phyloP scores from a whole-genome alignment of 2,329 filamentous ascomycete genomes.

The Nakataea oryzae region DNA sequence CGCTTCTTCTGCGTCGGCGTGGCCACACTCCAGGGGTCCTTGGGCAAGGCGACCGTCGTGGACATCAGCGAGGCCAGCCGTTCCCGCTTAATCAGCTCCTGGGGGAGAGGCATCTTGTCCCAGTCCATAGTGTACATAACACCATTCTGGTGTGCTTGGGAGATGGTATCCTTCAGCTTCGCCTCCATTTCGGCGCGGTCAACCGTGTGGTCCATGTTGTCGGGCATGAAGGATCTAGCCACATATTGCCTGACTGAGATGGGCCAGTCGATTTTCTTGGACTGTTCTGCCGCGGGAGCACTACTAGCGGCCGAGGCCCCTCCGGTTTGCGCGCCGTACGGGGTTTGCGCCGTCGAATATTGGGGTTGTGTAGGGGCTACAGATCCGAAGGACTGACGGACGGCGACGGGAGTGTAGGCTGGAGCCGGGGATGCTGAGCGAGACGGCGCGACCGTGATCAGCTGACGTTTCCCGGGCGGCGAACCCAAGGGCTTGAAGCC shows the following conservation, averaged over 20 bases:
- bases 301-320: constrained; percentile 6
- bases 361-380: neutral
- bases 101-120: constrained; percentile 73
- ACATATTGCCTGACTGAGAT: constrained; percentile 80
- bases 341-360: constrained; percentile 7
- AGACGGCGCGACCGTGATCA: constrained; percentile 12
- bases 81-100: constrained; percentile 69
- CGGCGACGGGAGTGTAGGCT: constrained; percentile 32
- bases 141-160: constrained; percentile 64
- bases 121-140: constrained; percentile 69
- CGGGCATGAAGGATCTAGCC: constrained; percentile 72
- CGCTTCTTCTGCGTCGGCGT: constrained; percentile 56
- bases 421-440: constrained; percentile 16
- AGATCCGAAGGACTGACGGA: constrained; percentile 24
- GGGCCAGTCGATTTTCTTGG: constrained; percentile 66
- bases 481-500: neutral
- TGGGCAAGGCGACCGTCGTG: neutral
- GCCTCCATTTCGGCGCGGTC: constrained; percentile 63
- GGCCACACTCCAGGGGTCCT: constrained; percentile 5
- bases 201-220: constrained; percentile 56
- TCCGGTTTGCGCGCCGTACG: constrained; percentile 17
- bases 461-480: neutral
- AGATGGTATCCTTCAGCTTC: constrained; percentile 80
- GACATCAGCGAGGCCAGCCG: constrained; percentile 21
- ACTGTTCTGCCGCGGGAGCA: neutral